Evolutionary conservation across 768 basidiomycete species (phyloP), one percentile per base, ranked within the genome.

Genomic region (Amanita phalloides): DNA sequence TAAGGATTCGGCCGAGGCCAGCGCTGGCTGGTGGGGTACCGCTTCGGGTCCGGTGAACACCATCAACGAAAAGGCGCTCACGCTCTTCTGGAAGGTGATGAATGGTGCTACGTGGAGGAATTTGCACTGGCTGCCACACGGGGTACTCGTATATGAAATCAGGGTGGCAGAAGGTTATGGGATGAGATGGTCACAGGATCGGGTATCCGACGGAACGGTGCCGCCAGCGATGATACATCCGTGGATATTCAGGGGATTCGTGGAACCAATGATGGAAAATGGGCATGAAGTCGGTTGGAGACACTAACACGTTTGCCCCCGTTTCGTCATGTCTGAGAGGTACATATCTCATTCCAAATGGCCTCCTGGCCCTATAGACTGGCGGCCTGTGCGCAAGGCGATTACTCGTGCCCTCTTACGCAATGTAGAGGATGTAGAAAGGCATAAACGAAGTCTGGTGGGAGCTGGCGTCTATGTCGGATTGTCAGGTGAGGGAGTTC

Each of bases 191-290:
- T 75, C 78, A 1, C 79, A 75, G 59, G 70, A 79, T 61, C 63
- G 62, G 20, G 61, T 61, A 32, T 46, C 53, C 39, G 35, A 25
- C 14, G 55, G 28, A 35, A 38, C 26, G 45, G 50, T 37, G 32
- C 26, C 50, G 14, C 39, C 36, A 32, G 33, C 30, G 36, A 52
- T 53, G 9, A 53, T 33, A 9, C 21, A 23, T 28, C 66, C 69
- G 1, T 83, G 81, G 82, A 61, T 63, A 6, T 79, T 84, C 59
- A 71, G 82, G 38, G 82, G 82, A 11, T 82, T 80, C 58, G 72
- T 84, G 6, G 82, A 84, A 53, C 82, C 81, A 1, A 77, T 76
- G 75, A 82, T 83, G 76, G 77, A 76, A 55, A 75, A 78, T 60
- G 82, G 82, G 11, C 82, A 84, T 60, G 75, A 79, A 54, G 54